These are phyloP conservation scores for Cercophora newfieldiana DNA, from an alignment of 495 filamentous ascomycete species.

Conservation along the genomic window DNA sequence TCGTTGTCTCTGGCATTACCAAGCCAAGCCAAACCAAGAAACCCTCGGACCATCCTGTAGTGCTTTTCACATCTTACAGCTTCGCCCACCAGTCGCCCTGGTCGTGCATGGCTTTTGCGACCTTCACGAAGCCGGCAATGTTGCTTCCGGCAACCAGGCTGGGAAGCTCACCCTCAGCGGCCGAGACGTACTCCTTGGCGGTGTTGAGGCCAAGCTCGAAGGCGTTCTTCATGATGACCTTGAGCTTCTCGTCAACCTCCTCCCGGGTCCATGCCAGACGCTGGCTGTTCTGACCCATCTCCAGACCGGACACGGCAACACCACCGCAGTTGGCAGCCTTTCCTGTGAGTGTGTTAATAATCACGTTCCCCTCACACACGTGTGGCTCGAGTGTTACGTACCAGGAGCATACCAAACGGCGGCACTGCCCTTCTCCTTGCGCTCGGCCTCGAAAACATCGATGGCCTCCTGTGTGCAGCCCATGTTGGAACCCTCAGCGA, in stretches of 20 bases:
- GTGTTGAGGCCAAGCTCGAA: conserved; percentile 91
- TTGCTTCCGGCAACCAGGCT: conserved; percentile 90
- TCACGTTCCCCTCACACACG: neutral
- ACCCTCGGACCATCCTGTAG: neutral
- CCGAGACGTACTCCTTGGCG: conserved; percentile 80
- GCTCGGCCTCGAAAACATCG: conserved; percentile 83
- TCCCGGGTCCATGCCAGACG: conserved; percentile 82
- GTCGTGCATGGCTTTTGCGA: conserved; percentile 89
- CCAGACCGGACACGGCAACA: conserved; percentile 94
- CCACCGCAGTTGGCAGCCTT: conserved; percentile 97
- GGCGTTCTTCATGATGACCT: conserved; percentile 89
- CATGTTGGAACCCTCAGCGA: conserved; percentile 99
- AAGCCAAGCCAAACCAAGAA: neutral
- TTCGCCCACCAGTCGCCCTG: conserved; percentile 92
- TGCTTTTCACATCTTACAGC: conserved; percentile 22
- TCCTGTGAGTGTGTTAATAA: conserved; percentile 19
- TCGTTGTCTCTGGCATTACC: neutral
- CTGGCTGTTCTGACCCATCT: conserved; percentile 97
- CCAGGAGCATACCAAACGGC: conserved; percentile 96
- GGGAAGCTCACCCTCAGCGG: conserved; percentile 79
- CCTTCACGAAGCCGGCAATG: conserved; percentile 97
- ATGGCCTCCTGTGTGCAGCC: conserved; percentile 96
- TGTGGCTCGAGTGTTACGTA: conserved; percentile 8
- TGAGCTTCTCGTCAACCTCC: conserved; percentile 90
- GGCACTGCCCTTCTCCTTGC: conserved; percentile 63